Evolutionary conservation across 805 yeast species (phyloP).

Genomic region (Kodamaea hsintzibuensis): DNA sequence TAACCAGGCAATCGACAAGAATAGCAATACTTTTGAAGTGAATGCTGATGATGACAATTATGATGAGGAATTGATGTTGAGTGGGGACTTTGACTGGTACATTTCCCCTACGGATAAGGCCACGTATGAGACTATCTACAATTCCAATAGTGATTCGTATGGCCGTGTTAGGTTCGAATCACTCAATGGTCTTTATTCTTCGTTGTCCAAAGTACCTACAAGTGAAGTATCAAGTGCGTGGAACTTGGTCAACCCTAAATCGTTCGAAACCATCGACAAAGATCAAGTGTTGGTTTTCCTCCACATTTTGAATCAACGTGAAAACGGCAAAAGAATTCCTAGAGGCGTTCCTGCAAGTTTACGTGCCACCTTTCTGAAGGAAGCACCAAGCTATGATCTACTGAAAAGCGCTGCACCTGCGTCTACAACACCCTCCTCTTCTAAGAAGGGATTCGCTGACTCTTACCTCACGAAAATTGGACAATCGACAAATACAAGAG

Average conservation of each 20-base stretch:
- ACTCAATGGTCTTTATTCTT: slow-evolving; percentile 64
- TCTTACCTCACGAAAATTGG: slow-evolving; percentile 59
- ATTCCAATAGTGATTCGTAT: slow-evolving; percentile 68
- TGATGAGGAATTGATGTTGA: slow-evolving; percentile 62
- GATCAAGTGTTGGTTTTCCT: slow-evolving; percentile 89
- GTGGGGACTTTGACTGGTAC: slow-evolving; percentile 91
- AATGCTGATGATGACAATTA: slow-evolving; percentile 42
- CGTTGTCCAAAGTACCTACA: slow-evolving; percentile 72
- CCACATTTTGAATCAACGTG: slow-evolving; percentile 89
- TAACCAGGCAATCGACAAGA: slow-evolving; percentile 57
- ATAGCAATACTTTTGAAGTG: slow-evolving; percentile 16
- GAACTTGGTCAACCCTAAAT: slow-evolving; percentile 92
- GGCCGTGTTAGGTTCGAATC: slow-evolving; percentile 81
- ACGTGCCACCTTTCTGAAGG: slow-evolving; percentile 88
- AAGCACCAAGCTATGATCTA: slow-evolving; percentile 70
- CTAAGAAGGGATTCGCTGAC: slow-evolving; percentile 49
- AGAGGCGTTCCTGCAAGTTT: slow-evolving; percentile 91
- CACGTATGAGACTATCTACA: slow-evolving; percentile 76
- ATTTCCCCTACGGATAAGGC: slow-evolving; percentile 84
- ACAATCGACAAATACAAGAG: slow-evolving; percentile 44
- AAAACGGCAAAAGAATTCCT: slow-evolving; percentile 82
- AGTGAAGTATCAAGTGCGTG: slow-evolving; percentile 88
- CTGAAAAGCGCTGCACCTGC: neutral
- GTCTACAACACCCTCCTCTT: neutral
- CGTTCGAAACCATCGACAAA: slow-evolving; percentile 83